Conservation (phyloP, 1,284 basidiomycete genomes). For the Pterula multifida region DNA sequence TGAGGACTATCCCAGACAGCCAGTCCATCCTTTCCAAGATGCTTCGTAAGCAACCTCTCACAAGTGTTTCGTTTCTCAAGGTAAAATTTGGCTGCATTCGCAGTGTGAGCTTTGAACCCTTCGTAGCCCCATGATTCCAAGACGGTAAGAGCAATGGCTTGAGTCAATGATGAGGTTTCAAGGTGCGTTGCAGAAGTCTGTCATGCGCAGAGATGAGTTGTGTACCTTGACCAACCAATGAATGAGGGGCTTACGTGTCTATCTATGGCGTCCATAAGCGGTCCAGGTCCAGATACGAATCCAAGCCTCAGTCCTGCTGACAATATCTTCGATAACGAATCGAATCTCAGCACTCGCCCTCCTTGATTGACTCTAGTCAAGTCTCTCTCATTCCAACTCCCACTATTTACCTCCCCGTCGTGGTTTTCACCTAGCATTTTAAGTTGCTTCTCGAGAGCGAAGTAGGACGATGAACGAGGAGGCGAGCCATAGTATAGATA, state of each 20-base stretch:
- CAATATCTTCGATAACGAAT: conserved; percentile 60
- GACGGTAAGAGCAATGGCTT: conserved; percentile 65
- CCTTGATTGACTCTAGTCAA: not conserved
- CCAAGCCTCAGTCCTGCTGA: conserved; percentile 77
- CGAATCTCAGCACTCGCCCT: conserved; percentile 40
- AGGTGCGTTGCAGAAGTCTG: conserved; percentile 68
- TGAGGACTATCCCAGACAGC: conserved; percentile 80
- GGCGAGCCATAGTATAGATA: conserved; percentile 41
- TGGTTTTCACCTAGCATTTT: conserved; percentile 15
- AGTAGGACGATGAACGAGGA: conserved; percentile 49
- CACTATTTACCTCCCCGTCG: conserved; percentile 9
- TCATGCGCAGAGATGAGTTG: conserved; percentile 8
- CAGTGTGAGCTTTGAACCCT: conserved; percentile 67
- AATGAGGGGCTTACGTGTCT: conserved; percentile 36
- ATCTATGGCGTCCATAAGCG: conserved; percentile 68
- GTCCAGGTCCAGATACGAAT: conserved; percentile 71
- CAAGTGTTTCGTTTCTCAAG: conserved; percentile 70
- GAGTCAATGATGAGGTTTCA: conserved; percentile 69
- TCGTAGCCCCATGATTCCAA: conserved; percentile 70
- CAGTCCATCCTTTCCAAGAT: conserved; percentile 50
- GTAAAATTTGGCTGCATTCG: conserved; percentile 71
- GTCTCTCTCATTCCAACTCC: conserved; percentile 18
- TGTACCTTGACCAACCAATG: conserved; percentile 2
- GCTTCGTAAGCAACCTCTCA: conserved; percentile 59
- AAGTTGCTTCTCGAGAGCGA: conserved; percentile 38